A percentile compares a stretch with the other conserved stretches of the same genome.
Evolutionary conservation across 495 filamentous ascomycete species (phyloP).

Genomic region (Daldinia decipiens): DNA sequence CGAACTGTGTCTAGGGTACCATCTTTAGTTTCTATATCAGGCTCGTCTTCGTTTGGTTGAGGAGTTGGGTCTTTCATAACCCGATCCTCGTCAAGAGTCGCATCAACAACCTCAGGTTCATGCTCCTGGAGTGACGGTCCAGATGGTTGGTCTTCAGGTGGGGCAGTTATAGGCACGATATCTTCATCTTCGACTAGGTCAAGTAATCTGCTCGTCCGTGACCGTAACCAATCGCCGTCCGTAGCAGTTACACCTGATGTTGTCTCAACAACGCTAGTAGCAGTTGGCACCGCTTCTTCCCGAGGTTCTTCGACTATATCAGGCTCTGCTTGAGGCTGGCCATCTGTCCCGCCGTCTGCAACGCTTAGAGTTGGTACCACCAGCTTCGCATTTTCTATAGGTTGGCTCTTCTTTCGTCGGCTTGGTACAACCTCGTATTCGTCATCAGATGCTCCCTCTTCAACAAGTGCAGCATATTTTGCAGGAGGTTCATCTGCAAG

Average conservation of each 20-base stretch:
- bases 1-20: conserved; percentile 59
- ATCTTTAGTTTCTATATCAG: conserved; percentile 44
- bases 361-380: conserved; percentile 37
- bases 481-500: conserved; percentile 60
- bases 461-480: conserved; percentile 59
- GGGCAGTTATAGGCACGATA: conserved; percentile 41
- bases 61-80: conserved; percentile 38
- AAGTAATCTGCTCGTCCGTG: conserved; percentile 87
- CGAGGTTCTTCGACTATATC: conserved; percentile 26
- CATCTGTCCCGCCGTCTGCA: neutral
- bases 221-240: conserved; percentile 93
- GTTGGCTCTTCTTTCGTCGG: conserved; percentile 44
- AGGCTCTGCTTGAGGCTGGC: neutral
- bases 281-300: conserved; percentile 14
- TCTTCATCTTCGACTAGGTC: conserved; percentile 77
- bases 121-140: conserved; percentile 27
- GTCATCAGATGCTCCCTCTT: conserved; percentile 66
- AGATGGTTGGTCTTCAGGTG: conserved; percentile 19
- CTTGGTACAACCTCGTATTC: conserved; percentile 71
- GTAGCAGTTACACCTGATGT: conserved; percentile 54
- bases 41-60: conserved; percentile 42
- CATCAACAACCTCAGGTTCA: conserved; percentile 41
- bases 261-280: conserved; percentile 7
- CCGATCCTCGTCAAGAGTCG: conserved; percentile 42
- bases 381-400: conserved; percentile 44